Evolutionary conservation across 345 rosid species (phyloP), one percentile per base, ranked within the genome.

Genomic region (Litchi chinensis): DNA sequence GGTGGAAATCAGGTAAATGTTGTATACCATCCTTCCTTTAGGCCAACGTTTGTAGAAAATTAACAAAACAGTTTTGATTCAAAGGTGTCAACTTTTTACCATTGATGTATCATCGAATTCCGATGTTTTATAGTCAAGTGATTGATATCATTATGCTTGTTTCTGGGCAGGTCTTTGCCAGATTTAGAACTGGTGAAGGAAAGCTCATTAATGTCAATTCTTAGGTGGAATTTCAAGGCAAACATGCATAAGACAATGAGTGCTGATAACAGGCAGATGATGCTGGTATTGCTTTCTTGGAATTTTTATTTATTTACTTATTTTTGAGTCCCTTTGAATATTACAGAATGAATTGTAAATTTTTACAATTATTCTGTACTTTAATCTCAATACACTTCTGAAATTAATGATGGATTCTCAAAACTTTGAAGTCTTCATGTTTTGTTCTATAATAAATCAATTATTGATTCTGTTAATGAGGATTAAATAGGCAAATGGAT

Each of bases 171-270:
- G 68, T 87, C 91, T 54, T 82, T 88, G 52, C 89, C 91, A 21
- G 83, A 87, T 77, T 79, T 89, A 75, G 85, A 82, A 72, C 82
- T 88, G 85, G 83, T 88, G 74, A 79, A 82, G 54, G 91, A 85
- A 82, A 85, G 77, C 80, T 83, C 89, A 24, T 75, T 86, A 78
- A 77, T 79, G 86, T 82, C 87, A 65, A 86, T 86, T 66, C 79
- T 89, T 44, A 86, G 88, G 78, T 89, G 92, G 92, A 87, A 82
- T 82, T 86, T 80, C 50, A 88, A 86, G 83, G 76, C 83, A 67
- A 89, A 86, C 78, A 88, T 88, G 89, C 86, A 89, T 73, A 87
- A 85, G 75, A 83, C 84, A 18, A 86, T 86, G 71, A 76, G 84
- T 48, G 76, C 79, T 68, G 85, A 85, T 71, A 73, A 85, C 77